Percentiles rank a stretch among this genome's conserved stretches.
phyloP scores from a whole-genome alignment of 768 basidiomycete genomes.

The Myochromella boudieri region DNA sequence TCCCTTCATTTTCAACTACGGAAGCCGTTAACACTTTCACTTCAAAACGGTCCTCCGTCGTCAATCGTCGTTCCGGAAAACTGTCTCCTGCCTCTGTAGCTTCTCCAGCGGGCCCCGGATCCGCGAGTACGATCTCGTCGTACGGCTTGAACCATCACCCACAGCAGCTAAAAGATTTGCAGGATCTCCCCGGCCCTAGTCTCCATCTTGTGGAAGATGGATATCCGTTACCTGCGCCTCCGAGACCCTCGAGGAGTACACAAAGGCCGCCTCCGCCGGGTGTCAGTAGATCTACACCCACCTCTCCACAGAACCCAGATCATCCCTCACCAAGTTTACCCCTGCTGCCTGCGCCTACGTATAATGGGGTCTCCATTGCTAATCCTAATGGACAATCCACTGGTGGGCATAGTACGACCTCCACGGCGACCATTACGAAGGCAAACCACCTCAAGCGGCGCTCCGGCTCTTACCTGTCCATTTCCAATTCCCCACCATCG shows the following conservation, averaged over 20 bases:
- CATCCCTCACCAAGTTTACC: too few relatives aligned
- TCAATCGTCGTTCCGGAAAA: too few relatives aligned
- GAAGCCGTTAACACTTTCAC: conserved; percentile 47
- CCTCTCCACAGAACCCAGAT: conserved; percentile 6
- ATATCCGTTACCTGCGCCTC: conserved; percentile 26
- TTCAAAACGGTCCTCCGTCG: conserved; percentile 6
- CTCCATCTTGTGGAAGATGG: too few relatives aligned
- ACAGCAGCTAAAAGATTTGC: not conserved
- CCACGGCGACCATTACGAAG: conserved; percentile 19
- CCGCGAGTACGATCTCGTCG: too few relatives aligned
- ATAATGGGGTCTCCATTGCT: too few relatives aligned
- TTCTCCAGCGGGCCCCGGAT: too few relatives aligned
- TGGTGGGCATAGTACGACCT: conserved; percentile 21
- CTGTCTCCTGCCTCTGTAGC: too few relatives aligned
- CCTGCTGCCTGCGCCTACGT: too few relatives aligned
- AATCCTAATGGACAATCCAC: conserved; percentile 21
- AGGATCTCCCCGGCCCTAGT: too few relatives aligned
- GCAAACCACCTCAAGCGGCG: conserved; percentile 15
- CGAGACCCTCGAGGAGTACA: conserved; percentile 24
- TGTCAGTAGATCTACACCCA: conserved; percentile 2
- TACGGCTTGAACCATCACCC: not conserved
- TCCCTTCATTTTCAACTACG: conserved; percentile 50
- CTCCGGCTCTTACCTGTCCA: conserved; percentile 23
- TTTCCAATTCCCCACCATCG: conserved; percentile 9
- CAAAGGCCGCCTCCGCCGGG: conserved; percentile 13